Conservation (phyloP, 192 early-diverging fungal genomes). For the Backusella sp. region DNA sequence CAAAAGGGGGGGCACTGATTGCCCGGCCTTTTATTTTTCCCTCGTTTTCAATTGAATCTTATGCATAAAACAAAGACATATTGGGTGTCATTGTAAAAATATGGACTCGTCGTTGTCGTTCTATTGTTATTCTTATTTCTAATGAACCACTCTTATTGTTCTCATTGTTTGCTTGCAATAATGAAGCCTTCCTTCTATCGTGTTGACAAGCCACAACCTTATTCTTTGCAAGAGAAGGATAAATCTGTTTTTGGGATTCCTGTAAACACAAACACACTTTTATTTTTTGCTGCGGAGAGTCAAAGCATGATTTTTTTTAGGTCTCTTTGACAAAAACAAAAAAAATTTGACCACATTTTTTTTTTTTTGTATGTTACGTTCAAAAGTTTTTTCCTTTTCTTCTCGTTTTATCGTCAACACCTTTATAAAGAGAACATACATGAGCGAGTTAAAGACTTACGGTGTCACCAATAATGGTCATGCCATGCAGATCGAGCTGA, state of each 20-base stretch:
- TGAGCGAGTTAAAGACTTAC: conserved; percentile 10
- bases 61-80: too few relatives aligned
- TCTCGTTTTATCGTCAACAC: not conserved
- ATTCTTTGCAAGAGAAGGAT: not conserved
- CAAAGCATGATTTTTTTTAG: not conserved
- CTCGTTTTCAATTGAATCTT: not conserved
- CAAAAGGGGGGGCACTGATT: not conserved
- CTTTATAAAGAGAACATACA: conserved; percentile 1
- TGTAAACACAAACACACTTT: not conserved
- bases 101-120: not conserved
- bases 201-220: not conserved
- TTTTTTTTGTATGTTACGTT: not conserved
- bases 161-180: not conserved
- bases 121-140: too few relatives aligned
- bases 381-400: not conserved
- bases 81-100: not conserved
- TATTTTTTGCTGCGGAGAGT: not conserved
- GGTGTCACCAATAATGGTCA: conserved; percentile 23
- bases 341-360: not conserved
- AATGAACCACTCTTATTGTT: not conserved
- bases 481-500: conserved; percentile 49
- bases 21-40: not conserved
- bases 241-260: not conserved
- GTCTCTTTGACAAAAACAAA: not conserved
- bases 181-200: not conserved